Base-by-base conservation (phyloP, 2,329 filamentous ascomycete genomes). In the Fusarium udum region DNA sequence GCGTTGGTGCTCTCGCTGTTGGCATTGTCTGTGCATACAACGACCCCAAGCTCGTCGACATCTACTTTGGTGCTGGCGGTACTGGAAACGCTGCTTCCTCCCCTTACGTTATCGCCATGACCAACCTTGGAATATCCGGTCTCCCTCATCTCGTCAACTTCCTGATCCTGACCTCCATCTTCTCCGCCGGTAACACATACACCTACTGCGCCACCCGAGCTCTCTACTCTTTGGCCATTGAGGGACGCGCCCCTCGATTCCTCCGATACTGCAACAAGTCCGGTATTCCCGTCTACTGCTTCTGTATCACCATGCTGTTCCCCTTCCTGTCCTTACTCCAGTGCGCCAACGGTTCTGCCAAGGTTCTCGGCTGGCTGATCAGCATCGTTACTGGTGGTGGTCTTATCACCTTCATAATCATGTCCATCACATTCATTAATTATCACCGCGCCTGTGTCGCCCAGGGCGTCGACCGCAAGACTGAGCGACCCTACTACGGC, bases 371-470 rank as follows among this genome's bases (percentile, higher is more conserved):
- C 60, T 90, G 86, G 86, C 80, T 90, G 59, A 82, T 86, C 68
- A 87, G 84, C 70, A 82, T 91, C 22, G 84, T 88, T 74, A 89
- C 87, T 6, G 88, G 86, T 11, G 87, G 85, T 31, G 85, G 86
- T 45, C 84, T 90, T 70, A 90, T 92, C 78, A 88, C 90, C 80
- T 92, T 89, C 79, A 85, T 91, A 67, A 83, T 87, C 78, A 85
- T 85, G 76, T 80, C 81, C 67, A 74, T 84, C 56, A 84, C 84
- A 24, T 88, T 84, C 77, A 76, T 85, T 53, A 82, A 83, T 67
- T 85, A 84, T 75, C 82, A 87, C 80, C 84, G 85, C 31, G 90
- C 89, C 37, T 85, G 87, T 63, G 81, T 85, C 63, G 87, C 85
- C 1, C 85, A 90, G 75, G 82, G 84, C 20, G 79, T 87, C 67